Evolutionary conservation across 2,329 filamentous ascomycete genomes (phyloP).

Genomic region (Penicillium sp.): DNA sequence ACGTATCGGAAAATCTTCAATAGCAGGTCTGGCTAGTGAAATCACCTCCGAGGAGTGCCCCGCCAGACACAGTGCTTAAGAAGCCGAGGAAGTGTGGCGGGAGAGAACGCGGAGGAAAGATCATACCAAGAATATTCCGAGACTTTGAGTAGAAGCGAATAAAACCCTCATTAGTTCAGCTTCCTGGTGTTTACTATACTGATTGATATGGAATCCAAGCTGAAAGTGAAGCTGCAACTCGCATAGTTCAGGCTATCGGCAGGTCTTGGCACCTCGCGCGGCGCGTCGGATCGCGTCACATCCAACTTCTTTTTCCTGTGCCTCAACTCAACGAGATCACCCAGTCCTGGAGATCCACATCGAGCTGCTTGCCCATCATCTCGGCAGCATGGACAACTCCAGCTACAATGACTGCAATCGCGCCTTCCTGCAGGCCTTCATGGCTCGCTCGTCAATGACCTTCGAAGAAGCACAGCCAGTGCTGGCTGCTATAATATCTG

Average conservation of each 20-base stretch:
- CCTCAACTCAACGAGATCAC: background rate
- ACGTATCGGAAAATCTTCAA: too few relatives aligned
- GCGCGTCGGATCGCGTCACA: slow-evolving; percentile 18
- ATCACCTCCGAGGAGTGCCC: too few relatives aligned
- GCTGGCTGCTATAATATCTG: slow-evolving; percentile 72
- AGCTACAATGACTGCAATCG: slow-evolving; percentile 67
- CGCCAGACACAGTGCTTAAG: too few relatives aligned
- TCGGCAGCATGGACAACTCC: slow-evolving; percentile 14
- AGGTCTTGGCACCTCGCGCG: slow-evolving; percentile 15
- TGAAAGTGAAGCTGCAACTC: background rate
- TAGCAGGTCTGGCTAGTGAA: too few relatives aligned
- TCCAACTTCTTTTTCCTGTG: background rate
- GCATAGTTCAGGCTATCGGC: background rate
- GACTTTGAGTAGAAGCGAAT: too few relatives aligned
- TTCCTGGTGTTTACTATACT: too few relatives aligned
- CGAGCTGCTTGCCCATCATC: background rate
- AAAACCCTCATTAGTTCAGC: too few relatives aligned
- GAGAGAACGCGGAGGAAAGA: too few relatives aligned
- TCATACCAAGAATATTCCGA: too few relatives aligned
- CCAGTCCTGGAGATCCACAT: background rate
- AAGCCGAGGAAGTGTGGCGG: too few relatives aligned
- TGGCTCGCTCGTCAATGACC: slow-evolving; percentile 75
- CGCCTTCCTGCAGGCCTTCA: slow-evolving; percentile 85
- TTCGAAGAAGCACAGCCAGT: slow-evolving; percentile 70
- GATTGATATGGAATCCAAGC: too few relatives aligned